These are phyloP conservation scores for Colletotrichum costaricense DNA, from an alignment of 2,329 filamentous ascomycete genomes.

Conservation along the genomic window DNA sequence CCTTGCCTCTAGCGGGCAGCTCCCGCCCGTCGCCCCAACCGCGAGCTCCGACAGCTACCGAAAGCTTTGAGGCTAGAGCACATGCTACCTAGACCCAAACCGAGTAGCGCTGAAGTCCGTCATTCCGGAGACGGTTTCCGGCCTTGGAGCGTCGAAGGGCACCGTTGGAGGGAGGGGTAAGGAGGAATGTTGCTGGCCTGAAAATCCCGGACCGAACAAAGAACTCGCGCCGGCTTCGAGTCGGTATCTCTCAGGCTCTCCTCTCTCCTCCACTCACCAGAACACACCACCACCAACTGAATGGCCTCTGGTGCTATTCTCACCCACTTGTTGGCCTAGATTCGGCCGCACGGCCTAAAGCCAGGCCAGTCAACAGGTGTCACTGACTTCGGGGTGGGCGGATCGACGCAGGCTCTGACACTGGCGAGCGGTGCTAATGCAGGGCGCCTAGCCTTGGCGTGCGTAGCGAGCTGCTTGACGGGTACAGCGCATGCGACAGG, in stretches of 20 bases:
- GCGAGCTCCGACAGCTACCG: background rate
- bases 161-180: background rate
- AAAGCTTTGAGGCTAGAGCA: background rate
- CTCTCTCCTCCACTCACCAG: too few relatives aligned
- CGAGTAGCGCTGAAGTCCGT: conserved; percentile 18
- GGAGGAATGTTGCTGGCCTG: conserved; percentile 21
- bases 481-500: conserved; percentile 26
- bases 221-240: background rate
- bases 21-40: conserved; percentile 7
- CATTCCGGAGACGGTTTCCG: conserved; percentile 24
- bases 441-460: conserved; percentile 33
- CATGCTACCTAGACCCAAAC: background rate
- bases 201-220: conserved; percentile 8
- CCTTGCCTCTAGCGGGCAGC: conserved; percentile 19
- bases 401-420: conserved; percentile 30
- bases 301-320: background rate
- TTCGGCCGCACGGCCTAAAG: background rate
- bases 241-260: too few relatives aligned
- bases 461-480: conserved; percentile 27
- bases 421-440: conserved; percentile 30
- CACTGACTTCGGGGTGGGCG: conserved; percentile 7
- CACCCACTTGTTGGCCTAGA: background rate
- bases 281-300: background rate
- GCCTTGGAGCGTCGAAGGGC: conserved; percentile 1
- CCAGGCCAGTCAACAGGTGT: background rate